Evolutionary conservation across 768 basidiomycete genomes (phyloP).

Genomic region (Collybiopsis confluens): DNA sequence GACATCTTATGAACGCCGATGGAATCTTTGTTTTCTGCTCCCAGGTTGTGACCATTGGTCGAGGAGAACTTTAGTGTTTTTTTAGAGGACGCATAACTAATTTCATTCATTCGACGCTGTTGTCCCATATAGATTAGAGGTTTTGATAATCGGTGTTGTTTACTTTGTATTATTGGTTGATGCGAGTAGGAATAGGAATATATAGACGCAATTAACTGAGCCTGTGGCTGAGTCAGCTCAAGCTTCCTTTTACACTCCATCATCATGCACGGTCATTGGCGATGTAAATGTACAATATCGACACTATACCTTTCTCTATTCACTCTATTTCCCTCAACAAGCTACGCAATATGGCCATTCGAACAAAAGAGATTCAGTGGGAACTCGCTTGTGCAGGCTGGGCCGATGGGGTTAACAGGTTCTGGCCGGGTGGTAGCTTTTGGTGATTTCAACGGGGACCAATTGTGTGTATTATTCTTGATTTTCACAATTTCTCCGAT

Average conservation of each 20-base stretch:
- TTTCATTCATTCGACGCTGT: background rate
- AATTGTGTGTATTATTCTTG: slow-evolving; percentile 86
- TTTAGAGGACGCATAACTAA: background rate
- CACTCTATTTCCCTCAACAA: background rate
- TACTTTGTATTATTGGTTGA: background rate
- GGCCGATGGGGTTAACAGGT: slow-evolving; percentile 71
- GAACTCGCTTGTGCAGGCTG: slow-evolving; percentile 77
- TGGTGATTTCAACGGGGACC: slow-evolving; percentile 95
- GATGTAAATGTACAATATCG: background rate
- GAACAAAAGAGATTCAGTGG: slow-evolving; percentile 79
- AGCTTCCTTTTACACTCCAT: background rate
- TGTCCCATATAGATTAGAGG: background rate
- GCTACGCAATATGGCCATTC: slow-evolving; percentile 70
- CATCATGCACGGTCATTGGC: background rate
- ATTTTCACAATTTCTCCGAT: background rate
- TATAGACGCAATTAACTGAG: too few relatives aligned
- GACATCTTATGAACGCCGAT: background rate
- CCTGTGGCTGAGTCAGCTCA: background rate
- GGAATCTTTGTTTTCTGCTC: background rate
- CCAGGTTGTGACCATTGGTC: slow-evolving; percentile 2
- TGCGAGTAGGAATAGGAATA: too few relatives aligned
- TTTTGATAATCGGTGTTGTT: background rate
- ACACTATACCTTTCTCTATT: background rate
- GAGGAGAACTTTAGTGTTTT: background rate
- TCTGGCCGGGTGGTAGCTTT: slow-evolving; percentile 78